Conservation (phyloP, 768 basidiomycete species). For the Infundibulicybe gibba region DNA sequence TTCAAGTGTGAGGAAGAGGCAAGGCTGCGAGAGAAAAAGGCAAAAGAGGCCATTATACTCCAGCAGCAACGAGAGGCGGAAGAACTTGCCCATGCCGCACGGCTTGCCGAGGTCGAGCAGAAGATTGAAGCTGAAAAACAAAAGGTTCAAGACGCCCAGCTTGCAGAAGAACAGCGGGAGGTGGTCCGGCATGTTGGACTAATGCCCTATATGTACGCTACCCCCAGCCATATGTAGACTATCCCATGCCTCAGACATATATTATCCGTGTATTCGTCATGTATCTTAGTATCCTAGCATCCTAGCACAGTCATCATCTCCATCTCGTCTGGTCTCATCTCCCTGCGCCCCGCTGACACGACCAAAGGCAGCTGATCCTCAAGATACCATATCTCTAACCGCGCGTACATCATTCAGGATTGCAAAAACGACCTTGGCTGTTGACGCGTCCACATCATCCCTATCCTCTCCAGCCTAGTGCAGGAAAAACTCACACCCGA, state of each 20-base stretch:
- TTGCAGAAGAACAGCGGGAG: slow-evolving; percentile 27
- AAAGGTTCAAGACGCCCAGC: slow-evolving; percentile 18
- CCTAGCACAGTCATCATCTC: too few species aligned
- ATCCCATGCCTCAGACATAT: too few species aligned
- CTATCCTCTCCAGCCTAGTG: neutral
- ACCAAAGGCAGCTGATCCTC: slow-evolving; percentile 44
- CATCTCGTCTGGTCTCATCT: too few species aligned
- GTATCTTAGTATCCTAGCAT: too few species aligned
- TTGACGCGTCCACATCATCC: neutral
- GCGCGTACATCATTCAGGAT: neutral
- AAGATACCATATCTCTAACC: slow-evolving; percentile 17
- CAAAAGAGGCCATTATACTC: slow-evolving; percentile 32
- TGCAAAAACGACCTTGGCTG: neutral
- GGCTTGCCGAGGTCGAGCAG: slow-evolving; percentile 40
- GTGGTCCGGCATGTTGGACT: slow-evolving; percentile 34
- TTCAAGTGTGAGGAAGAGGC: slow-evolving; percentile 41
- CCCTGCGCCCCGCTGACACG: too few species aligned
- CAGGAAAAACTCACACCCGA: too few species aligned
- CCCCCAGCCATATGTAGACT: too few species aligned
- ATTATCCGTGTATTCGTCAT: too few species aligned
- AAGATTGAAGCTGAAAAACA: slow-evolving; percentile 26
- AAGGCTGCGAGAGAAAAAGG: slow-evolving; percentile 37
- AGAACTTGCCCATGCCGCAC: slow-evolving; percentile 34
- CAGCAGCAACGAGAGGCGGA: slow-evolving; percentile 44
- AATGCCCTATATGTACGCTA: too few species aligned